Evolutionary conservation across 139 green algal species (phyloP), one percentile per base, ranked within the genome.

Genomic region (Chlorella sp.): DNA sequence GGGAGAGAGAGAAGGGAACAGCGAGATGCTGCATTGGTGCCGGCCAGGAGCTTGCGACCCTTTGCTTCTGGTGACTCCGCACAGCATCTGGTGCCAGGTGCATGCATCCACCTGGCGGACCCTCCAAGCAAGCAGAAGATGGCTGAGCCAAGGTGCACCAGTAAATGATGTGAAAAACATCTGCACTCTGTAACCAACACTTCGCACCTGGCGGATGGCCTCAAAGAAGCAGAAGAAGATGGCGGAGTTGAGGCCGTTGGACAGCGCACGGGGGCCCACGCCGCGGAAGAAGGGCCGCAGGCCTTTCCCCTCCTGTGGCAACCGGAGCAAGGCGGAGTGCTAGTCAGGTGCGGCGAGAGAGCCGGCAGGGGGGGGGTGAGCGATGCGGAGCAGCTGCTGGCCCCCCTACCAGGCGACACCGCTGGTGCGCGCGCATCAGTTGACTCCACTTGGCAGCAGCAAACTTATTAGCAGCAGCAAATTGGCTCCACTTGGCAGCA

Each of bases 201-300:
- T n/a, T 14, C 67, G 20, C 70, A 83, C 84, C 80, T 87, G 69
- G 60, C 90, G 84, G 70, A 96, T 91, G 54, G 91, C 88, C 86
- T 98, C 95, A 82, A 98, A 98, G 86, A 98, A 97, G 79, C 90
- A 95, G 88, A 98, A 98, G 90, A 98, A 98, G 32, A 98, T 91
- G 70, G 95, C 95, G 44, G 89, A 94, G 91, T 98, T 98, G 84
- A 98, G 92, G n/a, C 94, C 95, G 77, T 97, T 97, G 73, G 86
- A 93, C 65, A 97, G 78, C 7, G 94, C 92, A 9, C 95, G 88
- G 5, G 95, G 92, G 8, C 93, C 93, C 32, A 98, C 92, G 11
- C 95, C 95, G 34, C 89, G 88, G 85, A 95, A 95, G 70, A 94
- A 95, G 0, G 88, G 79, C 32, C 54, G 36, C 34, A 89, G 17